Evolutionary conservation across 202 grass and related monocot species (phyloP).

Genomic region (Eragrostis tef): DNA sequence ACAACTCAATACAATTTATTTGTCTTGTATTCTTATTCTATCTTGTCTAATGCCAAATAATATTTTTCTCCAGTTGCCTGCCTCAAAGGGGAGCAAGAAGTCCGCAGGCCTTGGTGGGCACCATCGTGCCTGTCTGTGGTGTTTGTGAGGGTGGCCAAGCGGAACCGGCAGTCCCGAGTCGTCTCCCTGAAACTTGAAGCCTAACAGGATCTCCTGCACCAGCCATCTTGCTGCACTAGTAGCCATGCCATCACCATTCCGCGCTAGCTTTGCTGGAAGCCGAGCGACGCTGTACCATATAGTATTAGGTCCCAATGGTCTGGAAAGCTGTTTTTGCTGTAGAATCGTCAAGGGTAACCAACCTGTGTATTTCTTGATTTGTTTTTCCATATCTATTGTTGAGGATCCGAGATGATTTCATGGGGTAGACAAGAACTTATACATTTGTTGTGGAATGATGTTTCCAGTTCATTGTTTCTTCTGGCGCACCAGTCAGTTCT

Average conservation of each 20-base stretch:
- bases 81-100: conserved; percentile 77
- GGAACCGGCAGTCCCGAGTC: conserved; percentile 65
- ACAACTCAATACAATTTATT: neutral
- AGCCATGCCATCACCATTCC: neutral
- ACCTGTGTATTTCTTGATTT: conserved; percentile 16
- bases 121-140: conserved; percentile 64
- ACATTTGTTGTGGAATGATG: conserved; percentile 22
- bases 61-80: conserved; percentile 64
- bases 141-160: conserved; percentile 67
- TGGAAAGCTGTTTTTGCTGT: neutral
- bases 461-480: neutral
- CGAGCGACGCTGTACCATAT: neutral
- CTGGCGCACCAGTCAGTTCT: neutral
- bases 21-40: neutral
- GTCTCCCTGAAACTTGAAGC: conserved; percentile 75
- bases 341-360: neutral
- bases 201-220: neutral
- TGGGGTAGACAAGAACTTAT: neutral
- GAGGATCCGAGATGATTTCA: neutral
- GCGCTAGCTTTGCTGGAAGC: neutral
- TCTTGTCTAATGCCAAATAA: neutral
- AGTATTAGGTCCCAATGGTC: neutral
- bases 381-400: conserved; percentile 4
- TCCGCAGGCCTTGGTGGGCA: conserved; percentile 80
- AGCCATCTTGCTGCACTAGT: neutral